phyloP scores from a whole-genome alignment of 306 rosid species.

The Ormosia semicastrata region DNA sequence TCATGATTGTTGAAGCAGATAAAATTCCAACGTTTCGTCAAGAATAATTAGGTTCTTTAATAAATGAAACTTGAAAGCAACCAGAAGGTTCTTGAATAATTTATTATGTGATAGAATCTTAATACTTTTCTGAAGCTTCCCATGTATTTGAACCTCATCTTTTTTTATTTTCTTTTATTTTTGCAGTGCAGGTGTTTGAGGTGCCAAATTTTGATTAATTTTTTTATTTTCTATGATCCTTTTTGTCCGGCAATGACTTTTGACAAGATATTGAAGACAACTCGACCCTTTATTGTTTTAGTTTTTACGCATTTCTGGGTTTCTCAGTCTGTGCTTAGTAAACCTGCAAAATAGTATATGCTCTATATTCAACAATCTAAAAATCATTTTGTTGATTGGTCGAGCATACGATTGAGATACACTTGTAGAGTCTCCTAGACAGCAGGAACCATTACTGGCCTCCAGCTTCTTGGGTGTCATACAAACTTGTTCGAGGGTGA shows the following conservation, averaged over 20 bases:
- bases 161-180: not conserved
- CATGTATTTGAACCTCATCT: not conserved
- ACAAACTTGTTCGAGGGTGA: not conserved
- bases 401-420: not conserved
- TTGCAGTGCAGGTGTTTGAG: not conserved
- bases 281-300: not conserved
- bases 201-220: constrained; percentile 17
- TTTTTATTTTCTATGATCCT: not conserved
- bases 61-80: constrained; percentile 38
- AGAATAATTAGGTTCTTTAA: constrained; percentile 53
- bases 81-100: constrained; percentile 15
- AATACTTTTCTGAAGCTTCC: not conserved
- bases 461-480: not conserved
- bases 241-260: not conserved
- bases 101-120: not conserved
- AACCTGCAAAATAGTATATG: not conserved
- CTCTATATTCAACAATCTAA: not conserved
- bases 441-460: too few relatives aligned
- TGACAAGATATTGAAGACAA: not conserved
- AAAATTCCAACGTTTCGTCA: constrained; percentile 57
- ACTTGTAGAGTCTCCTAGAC: too few relatives aligned
- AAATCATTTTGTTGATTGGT: not conserved
- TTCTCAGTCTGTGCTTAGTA: not conserved
- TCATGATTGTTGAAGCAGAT: constrained; percentile 60
- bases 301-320: not conserved